phyloP scores from a whole-genome alignment of 148 eudicot genomes.

The Drosera capensis region DNA sequence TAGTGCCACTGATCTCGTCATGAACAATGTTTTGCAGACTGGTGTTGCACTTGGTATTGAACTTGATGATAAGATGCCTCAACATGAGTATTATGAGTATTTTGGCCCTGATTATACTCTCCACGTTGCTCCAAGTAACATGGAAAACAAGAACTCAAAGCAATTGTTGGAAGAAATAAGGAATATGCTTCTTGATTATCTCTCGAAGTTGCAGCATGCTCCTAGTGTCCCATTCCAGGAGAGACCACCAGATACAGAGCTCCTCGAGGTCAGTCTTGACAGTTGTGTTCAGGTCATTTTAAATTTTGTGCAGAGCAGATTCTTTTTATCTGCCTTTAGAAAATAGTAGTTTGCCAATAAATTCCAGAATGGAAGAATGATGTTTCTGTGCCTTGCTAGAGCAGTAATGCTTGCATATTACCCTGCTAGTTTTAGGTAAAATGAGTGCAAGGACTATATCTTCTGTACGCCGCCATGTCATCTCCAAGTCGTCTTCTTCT shows the following conservation, averaged over 20 bases:
- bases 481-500: too few relatives aligned
- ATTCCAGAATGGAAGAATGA: too few relatives aligned
- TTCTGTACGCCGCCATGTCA: too few relatives aligned
- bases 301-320: too few relatives aligned
- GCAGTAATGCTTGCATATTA: too few relatives aligned
- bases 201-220: conserved; percentile 73
- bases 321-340: too few relatives aligned
- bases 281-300: too few relatives aligned
- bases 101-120: conserved; percentile 87
- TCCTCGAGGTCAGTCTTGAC: conserved; percentile 51
- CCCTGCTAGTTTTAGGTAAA: too few relatives aligned
- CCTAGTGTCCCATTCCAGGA: conserved; percentile 92
- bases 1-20: not conserved
- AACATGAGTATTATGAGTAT: conserved; percentile 72
- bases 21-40: conserved; percentile 37
- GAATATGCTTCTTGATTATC: conserved; percentile 63
- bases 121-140: conserved; percentile 87
- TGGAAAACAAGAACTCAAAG: conserved; percentile 77
- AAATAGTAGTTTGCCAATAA: too few relatives aligned
- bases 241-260: conserved; percentile 63
- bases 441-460: too few relatives aligned
- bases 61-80: conserved; percentile 77
- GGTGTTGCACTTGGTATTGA: conserved; percentile 81
- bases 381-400: too few relatives aligned
- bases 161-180: conserved; percentile 58